A percentile compares a stretch with the other conserved stretches of the same genome.
Conservation (phyloP, 768 basidiomycete genomes). For the Lyophyllum decastes region DNA sequence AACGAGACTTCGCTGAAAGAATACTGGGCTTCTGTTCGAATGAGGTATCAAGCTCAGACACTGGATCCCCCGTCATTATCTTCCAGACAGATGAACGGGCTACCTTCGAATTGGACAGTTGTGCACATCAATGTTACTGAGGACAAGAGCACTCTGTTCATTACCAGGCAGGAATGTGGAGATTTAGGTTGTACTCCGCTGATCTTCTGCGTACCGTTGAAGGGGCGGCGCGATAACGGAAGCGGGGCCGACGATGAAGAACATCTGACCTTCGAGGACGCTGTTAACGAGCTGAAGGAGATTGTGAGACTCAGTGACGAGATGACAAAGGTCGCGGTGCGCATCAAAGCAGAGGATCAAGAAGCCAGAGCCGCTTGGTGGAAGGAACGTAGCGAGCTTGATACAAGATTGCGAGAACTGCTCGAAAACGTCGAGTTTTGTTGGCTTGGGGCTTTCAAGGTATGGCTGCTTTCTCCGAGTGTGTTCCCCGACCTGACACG, state of each 20-base stretch:
- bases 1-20: constrained; percentile 35
- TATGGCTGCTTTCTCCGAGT: constrained; percentile 33
- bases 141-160: constrained; percentile 80
- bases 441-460: constrained; percentile 98
- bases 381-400: constrained; percentile 76
- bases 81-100: constrained; percentile 36
- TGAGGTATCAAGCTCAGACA: constrained; percentile 51
- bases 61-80: constrained; percentile 44
- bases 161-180: constrained; percentile 73
- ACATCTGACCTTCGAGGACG: constrained; percentile 75
- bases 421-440: constrained; percentile 89
- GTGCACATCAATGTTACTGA: constrained; percentile 83
- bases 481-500: not conserved
- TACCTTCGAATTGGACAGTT: constrained; percentile 83
- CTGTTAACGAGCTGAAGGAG: constrained; percentile 69
- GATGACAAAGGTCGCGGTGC: constrained; percentile 58
- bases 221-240: constrained; percentile 75
- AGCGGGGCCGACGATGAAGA: constrained; percentile 67
- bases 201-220: constrained; percentile 87
- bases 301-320: constrained; percentile 83
- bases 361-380: constrained; percentile 82
- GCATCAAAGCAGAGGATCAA: constrained; percentile 67
- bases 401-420: constrained; percentile 71
- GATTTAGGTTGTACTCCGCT: constrained; percentile 51
- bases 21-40: constrained; percentile 66